Conservation (phyloP, 805 yeast genomes). For the Starmerella etchellsii region DNA sequence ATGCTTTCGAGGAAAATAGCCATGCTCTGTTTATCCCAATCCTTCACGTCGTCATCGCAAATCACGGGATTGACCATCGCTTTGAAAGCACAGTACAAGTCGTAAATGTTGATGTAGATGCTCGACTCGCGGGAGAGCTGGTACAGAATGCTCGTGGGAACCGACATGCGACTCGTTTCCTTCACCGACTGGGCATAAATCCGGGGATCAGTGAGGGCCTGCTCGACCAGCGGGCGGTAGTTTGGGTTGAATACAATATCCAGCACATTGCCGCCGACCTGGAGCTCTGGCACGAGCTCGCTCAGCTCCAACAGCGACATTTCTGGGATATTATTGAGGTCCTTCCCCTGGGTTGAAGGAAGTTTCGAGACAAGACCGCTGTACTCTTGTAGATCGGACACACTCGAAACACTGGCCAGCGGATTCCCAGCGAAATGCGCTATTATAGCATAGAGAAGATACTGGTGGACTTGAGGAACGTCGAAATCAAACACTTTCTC, state of each 20-base stretch:
- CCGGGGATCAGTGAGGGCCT: conserved; percentile 33
- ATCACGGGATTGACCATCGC: conserved; percentile 17
- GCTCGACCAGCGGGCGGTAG: conserved; percentile 32
- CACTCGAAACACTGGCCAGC: conserved; percentile 19
- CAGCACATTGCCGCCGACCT: conserved; percentile 28
- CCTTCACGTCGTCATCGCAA: not conserved
- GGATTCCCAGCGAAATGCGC: conserved; percentile 30
- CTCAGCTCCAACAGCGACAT: not conserved
- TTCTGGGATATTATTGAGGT: not conserved
- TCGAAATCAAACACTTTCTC: not conserved
- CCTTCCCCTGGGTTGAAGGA: not conserved
- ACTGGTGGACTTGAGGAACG: conserved; percentile 15
- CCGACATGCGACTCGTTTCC: conserved; percentile 25
- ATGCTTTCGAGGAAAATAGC: conserved; percentile 68
- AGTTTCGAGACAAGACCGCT: conserved; percentile 9
- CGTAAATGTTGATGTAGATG: conserved; percentile 50
- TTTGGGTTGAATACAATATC: conserved; percentile 34
- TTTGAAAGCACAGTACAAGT: conserved; percentile 50
- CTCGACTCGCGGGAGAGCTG: conserved; percentile 71
- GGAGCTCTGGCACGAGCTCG: conserved; percentile 33
- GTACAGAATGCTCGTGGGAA: conserved; percentile 46
- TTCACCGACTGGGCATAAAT: conserved; percentile 5
- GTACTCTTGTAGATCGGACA: conserved; percentile 4
- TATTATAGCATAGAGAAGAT: conserved; percentile 26
- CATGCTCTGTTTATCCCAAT: conserved; percentile 51